Conservation (phyloP, 352 stramenopile species). For the Vaucheria bursata region DNA sequence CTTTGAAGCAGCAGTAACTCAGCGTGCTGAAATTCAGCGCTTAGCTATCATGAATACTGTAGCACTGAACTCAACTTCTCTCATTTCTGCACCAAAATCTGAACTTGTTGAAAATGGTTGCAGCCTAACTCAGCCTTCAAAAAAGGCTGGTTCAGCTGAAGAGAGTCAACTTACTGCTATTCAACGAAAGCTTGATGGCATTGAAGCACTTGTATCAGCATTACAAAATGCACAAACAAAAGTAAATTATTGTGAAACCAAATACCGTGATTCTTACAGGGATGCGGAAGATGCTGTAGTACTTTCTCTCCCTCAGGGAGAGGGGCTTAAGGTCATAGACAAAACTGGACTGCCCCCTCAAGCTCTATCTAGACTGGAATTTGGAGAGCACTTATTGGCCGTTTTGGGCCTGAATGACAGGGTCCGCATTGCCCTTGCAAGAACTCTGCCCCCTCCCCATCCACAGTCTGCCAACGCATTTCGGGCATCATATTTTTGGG, state of each 20-base stretch:
- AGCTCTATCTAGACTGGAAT: constrained; percentile 23
- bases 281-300: constrained; percentile 32
- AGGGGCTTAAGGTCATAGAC: constrained; percentile 15
- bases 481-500: constrained; percentile 39
- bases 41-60: not conserved
- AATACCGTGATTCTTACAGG: constrained; percentile 27
- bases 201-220: constrained; percentile 18
- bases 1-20: not conserved
- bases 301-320: constrained; percentile 1
- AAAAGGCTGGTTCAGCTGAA: too few species aligned
- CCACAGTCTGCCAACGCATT: constrained; percentile 28
- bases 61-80: too few species aligned
- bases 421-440: constrained; percentile 17
- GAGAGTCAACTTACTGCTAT: constrained; percentile 22
- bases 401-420: constrained; percentile 22
- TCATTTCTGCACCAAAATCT: too few species aligned
- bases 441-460: constrained; percentile 15
- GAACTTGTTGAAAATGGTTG: too few species aligned
- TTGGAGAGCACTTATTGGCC: constrained; percentile 37
- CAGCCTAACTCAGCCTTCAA: too few species aligned
- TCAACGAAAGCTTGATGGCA: constrained; percentile 24
- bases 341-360: constrained; percentile 16
- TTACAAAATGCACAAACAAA: constrained; percentile 9
- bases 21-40: not conserved
- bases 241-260: not conserved